These are phyloP conservation scores for Bruguiera parviflora DNA, from an alignment of 345 rosid species.

Conservation along the genomic window DNA sequence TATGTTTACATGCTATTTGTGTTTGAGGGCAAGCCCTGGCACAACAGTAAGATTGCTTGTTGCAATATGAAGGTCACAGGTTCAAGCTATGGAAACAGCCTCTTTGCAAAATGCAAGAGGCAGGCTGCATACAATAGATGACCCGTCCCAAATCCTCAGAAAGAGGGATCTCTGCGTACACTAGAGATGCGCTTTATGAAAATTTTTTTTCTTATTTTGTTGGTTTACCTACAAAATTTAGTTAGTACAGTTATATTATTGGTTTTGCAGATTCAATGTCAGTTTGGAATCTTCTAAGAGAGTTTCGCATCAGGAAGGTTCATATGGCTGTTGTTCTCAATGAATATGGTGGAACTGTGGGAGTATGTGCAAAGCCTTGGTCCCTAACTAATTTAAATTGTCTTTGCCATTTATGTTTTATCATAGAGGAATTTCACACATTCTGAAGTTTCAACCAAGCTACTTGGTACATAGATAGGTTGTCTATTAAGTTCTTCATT, in stretches of 20 bases:
- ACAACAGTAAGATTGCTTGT: too few relatives aligned
- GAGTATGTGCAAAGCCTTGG: constrained; percentile 54
- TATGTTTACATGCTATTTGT: too few relatives aligned
- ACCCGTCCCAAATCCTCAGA: too few relatives aligned
- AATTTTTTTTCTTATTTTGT: too few relatives aligned
- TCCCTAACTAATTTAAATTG: constrained; percentile 3
- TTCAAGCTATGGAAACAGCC: too few relatives aligned
- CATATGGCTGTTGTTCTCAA: constrained; percentile 99
- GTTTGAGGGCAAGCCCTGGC: too few relatives aligned
- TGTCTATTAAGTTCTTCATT: background rate
- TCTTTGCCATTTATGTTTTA: background rate
- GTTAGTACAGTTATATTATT: constrained; percentile 6
- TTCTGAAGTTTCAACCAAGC: background rate
- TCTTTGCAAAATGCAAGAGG: too few relatives aligned
- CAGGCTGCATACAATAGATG: too few relatives aligned
- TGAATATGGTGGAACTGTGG: constrained; percentile 96
- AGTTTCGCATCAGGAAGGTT: constrained; percentile 96
- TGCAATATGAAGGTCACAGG: too few relatives aligned
- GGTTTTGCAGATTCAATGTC: constrained; percentile 91
- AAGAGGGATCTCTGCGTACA: too few relatives aligned
- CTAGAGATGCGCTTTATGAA: too few relatives aligned
- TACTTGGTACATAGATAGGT: background rate
- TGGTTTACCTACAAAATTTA: background rate
- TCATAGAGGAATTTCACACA: background rate
- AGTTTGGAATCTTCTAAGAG: constrained; percentile 99